These are phyloP conservation scores for Malassezia dermatis DNA, from an alignment of 1,284 basidiomycete genomes.

Conservation along the genomic window DNA sequence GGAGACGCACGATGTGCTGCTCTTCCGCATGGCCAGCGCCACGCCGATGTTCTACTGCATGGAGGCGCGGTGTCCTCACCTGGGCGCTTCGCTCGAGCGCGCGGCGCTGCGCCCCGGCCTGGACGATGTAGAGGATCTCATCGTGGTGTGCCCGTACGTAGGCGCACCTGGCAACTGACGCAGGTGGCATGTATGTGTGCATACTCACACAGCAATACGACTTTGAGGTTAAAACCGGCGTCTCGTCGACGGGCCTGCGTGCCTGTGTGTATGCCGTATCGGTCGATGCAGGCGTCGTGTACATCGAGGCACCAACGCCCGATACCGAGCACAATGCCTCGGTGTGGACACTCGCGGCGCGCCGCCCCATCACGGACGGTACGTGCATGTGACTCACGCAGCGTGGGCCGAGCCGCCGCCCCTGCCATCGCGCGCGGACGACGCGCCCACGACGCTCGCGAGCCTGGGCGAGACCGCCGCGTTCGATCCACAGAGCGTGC, in stretches of 20 bases:
- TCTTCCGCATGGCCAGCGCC: constrained; percentile 18
- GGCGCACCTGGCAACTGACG: background rate
- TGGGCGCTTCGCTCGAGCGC: constrained; percentile 71
- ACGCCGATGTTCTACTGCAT: constrained; percentile 57
- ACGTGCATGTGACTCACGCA: background rate
- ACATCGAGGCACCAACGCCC: constrained; percentile 25
- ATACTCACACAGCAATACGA: constrained; percentile 67
- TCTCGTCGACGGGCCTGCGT: constrained; percentile 64
- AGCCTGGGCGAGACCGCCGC: constrained; percentile 1
- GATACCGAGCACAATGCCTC: background rate
- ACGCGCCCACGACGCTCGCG: constrained; percentile 35
- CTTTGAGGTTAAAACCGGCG: constrained; percentile 61
- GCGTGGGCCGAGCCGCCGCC: constrained; percentile 3
- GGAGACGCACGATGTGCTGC: constrained; percentile 35
- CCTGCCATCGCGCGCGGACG: background rate
- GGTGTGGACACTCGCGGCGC: constrained; percentile 63
- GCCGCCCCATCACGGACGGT: constrained; percentile 65
- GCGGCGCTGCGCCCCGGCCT: constrained; percentile 55
- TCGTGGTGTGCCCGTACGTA: constrained; percentile 47
- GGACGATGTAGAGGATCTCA: constrained; percentile 51
- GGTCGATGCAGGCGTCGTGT: constrained; percentile 49
- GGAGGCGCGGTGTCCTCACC: constrained; percentile 73
- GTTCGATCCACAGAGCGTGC: constrained; percentile 19
- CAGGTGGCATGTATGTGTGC: constrained; percentile 8
- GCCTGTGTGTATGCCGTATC: constrained; percentile 68